Base-by-base conservation (phyloP, 768 basidiomycete species). In the Botryobasidium botryosum region DNA sequence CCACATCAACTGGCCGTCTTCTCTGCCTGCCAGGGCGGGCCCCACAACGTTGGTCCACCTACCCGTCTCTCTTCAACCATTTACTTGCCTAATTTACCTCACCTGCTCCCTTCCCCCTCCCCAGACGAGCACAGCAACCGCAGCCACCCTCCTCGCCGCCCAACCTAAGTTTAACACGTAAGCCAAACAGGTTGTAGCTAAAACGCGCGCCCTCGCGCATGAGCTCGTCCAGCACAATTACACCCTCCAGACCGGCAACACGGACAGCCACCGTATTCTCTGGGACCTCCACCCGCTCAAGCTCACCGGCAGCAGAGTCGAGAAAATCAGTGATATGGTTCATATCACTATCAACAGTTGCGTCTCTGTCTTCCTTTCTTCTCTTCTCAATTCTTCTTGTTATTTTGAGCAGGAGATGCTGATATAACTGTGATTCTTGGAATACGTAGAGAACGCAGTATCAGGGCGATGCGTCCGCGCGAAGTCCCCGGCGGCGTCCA, bases 1-100 rank as follows among this genome's bases (percentile, higher is more conserved):
- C 64, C 82, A 90, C 47, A 77, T 99, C 56, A 97, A 97, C 61
- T 92, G 33, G 91, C 94, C 40, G 92, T 99, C 52, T 99, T 99
- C 78, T 92, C 94, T 46, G 92, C 94, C 28, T 97, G 94, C 73
- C 94, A 97, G 66, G 94, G 94, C 63, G 94, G 92, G 40, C 94
- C 92, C 35, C 94, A 97, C 70, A 97, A 99, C 67, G 83, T 84
- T 46, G 45, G 75, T 61, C 20, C 21, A 52, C 40, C 44, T 24
- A 39, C n/a, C 26, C 46, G n/a, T 42, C 32, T 21, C 24, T 41
- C 18, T 21, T 21, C 31, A 20, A n/a, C 7, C 42, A 13, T 47
- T 18, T 3, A 40, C 46, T 23, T 24, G 15, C n/a, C 15, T 43
- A 8, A n/a, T 23, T 12, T 46, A 38, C 5, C 39, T 39, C n/a